Conservation (phyloP, 768 basidiomycete species). For the Mycena latifolia region DNA sequence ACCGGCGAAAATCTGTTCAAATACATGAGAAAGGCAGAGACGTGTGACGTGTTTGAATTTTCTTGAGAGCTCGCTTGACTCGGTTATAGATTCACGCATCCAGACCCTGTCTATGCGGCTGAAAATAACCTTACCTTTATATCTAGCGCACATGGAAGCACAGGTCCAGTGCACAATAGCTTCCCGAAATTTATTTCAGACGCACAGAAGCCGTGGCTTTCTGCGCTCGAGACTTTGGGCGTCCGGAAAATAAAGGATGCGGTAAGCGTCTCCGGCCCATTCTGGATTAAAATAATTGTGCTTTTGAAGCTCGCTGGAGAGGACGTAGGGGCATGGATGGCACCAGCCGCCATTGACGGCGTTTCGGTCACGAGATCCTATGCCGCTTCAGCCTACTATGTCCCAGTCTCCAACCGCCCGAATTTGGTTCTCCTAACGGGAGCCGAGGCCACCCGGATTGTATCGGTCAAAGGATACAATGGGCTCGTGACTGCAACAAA, state of each 20-base stretch:
- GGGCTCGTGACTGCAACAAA: conserved; percentile 2
- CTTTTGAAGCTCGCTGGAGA: conserved; percentile 20
- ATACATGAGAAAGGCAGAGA: conserved; percentile 44
- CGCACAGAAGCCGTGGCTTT: conserved; percentile 26
- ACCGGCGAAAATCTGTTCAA: conserved; percentile 46
- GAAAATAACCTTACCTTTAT: conserved; percentile 25
- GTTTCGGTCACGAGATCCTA: conserved; percentile 13
- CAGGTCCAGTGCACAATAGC: conserved; percentile 17
- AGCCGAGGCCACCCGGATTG: conserved; percentile 21
- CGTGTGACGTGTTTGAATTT: conserved; percentile 23
- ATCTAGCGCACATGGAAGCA: conserved; percentile 9
- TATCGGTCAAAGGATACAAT: not conserved
- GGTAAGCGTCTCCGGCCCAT: too few relatives aligned
- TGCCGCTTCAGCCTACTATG: conserved; percentile 34
- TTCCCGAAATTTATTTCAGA: conserved; percentile 26
- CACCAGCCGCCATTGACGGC: conserved; percentile 17
- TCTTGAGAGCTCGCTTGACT: not conserved
- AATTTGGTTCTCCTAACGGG: conserved; percentile 45
- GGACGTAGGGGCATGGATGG: conserved; percentile 26
- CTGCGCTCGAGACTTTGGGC: conserved; percentile 11
- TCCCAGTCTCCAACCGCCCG: conserved; percentile 35
- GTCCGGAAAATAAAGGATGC: conserved; percentile 20
- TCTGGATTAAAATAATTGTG: too few relatives aligned
- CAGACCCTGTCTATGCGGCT: conserved; percentile 13
- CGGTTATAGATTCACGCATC: conserved; percentile 16